These are phyloP conservation scores for Alternaria burnsii DNA, from an alignment of 2,329 filamentous ascomycete genomes.

Conservation along the genomic window DNA sequence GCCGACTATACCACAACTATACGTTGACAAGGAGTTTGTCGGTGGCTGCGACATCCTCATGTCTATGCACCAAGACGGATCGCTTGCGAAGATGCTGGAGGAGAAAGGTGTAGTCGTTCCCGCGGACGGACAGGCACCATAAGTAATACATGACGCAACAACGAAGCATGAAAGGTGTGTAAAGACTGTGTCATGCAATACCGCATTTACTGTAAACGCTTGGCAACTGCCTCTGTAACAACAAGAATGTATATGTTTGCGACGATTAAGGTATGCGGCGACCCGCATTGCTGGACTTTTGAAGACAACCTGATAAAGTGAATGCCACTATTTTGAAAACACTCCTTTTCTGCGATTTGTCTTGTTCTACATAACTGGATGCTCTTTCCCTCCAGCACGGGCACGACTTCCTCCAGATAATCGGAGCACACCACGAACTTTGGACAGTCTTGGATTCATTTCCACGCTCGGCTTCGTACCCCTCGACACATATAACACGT, in stretches of 20 bases:
- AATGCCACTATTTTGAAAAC: neutral
- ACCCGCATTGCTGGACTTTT: neutral
- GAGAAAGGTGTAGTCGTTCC: constrained; percentile 87
- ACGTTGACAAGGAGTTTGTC: constrained; percentile 93
- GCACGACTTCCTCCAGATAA: constrained; percentile 17
- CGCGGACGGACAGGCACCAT: constrained; percentile 38
- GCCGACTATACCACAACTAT: constrained; percentile 98
- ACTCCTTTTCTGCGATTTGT: neutral
- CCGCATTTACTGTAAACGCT: neutral
- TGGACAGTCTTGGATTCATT: constrained; percentile 10
- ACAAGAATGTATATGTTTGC: constrained; percentile 6
- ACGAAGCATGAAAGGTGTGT: neutral
- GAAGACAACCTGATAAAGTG: neutral
- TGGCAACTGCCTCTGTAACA: constrained; percentile 4
- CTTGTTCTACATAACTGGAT: neutral
- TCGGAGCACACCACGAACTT: constrained; percentile 9
- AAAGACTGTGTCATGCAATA: neutral
- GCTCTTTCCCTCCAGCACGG: neutral
- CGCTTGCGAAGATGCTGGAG: constrained; percentile 88
- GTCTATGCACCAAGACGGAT: constrained; percentile 96
- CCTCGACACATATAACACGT: neutral
- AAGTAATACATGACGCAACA: neutral
- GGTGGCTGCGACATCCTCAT: constrained; percentile 98
- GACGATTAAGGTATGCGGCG: neutral
- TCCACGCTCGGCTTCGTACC: neutral